Evolutionary conservation across 1,139 yeast species (phyloP).

Genomic region (Geotrichum reessii): DNA sequence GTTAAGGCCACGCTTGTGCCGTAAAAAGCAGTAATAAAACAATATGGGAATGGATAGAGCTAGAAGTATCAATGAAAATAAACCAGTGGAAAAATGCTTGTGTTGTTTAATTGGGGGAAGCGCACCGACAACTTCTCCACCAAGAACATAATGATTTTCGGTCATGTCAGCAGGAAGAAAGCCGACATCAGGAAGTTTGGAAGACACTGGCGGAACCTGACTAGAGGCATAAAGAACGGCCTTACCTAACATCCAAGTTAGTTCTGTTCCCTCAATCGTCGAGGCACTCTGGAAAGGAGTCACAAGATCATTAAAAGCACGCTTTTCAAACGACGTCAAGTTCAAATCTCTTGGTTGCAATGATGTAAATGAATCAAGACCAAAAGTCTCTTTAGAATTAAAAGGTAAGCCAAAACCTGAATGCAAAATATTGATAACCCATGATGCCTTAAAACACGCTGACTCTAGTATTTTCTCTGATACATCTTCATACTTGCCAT

Average conservation of each 20-base stretch:
- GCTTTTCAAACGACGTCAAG: background rate
- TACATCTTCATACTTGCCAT: slow-evolving; percentile 33
- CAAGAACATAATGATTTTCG: slow-evolving; percentile 17
- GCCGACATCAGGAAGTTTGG: slow-evolving; percentile 19
- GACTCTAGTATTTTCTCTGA: slow-evolving; percentile 44
- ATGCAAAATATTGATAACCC: slow-evolving; percentile 69
- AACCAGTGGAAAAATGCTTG: background rate
- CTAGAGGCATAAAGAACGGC: slow-evolving; percentile 57
- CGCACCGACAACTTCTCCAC: slow-evolving; percentile 17
- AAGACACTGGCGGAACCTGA: slow-evolving; percentile 26
- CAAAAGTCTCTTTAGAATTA: slow-evolving; percentile 30
- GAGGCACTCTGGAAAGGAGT: slow-evolving; percentile 58
- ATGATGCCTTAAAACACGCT: slow-evolving; percentile 65
- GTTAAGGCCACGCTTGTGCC: slow-evolving; percentile 7
- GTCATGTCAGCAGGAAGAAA: slow-evolving; percentile 19
- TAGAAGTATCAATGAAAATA: background rate
- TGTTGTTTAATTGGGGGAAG: background rate
- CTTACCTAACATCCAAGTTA: slow-evolving; percentile 80
- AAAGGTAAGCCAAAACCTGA: slow-evolving; percentile 71
- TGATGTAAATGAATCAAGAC: slow-evolving; percentile 4
- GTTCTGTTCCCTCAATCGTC: slow-evolving; percentile 55
- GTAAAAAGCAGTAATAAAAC: slow-evolving; percentile 1
- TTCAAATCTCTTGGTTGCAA: slow-evolving; percentile 1
- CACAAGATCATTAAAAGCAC: slow-evolving; percentile 26
- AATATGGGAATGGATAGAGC: background rate